A percentile compares a stretch with the other conserved stretches of the same genome.
phyloP scores from a whole-genome alignment of 208 protist species.

The Novymonas esmeraldas region DNA sequence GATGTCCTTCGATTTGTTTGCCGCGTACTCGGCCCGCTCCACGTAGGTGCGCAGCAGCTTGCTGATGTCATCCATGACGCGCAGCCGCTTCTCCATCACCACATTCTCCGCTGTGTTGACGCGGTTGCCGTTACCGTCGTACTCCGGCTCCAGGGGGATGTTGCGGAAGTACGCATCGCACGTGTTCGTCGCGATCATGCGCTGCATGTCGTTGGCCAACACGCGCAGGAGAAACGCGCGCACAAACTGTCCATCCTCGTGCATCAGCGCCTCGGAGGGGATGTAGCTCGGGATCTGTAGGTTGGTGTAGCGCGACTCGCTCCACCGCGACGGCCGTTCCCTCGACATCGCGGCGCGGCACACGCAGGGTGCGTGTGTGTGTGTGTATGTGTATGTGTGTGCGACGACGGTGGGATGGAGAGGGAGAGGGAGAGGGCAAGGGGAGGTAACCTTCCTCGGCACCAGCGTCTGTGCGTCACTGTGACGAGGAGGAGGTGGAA shows the following conservation, averaged over 20 bases:
- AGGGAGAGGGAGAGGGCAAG: background rate
- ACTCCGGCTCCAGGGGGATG: constrained; percentile 76
- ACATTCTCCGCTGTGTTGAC: constrained; percentile 82
- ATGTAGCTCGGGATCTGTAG: constrained; percentile 85
- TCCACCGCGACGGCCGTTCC: constrained; percentile 70
- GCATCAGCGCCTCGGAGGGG: constrained; percentile 77
- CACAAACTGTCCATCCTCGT: constrained; percentile 85
- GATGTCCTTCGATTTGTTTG: constrained; percentile 73
- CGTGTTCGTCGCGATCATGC: constrained; percentile 60
- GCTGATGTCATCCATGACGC: constrained; percentile 76
- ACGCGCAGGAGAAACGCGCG: constrained; percentile 81
- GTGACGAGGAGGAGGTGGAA: too few species aligned
- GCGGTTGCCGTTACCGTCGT: constrained; percentile 76
- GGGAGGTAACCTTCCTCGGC: too few species aligned
- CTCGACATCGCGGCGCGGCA: constrained; percentile 26
- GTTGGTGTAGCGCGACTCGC: constrained; percentile 80
- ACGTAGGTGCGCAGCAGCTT: constrained; percentile 61
- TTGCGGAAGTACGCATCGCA: constrained; percentile 82
- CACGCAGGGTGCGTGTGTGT: too few species aligned
- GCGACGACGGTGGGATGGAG: too few species aligned
- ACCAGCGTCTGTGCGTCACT: too few species aligned
- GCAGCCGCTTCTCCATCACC: constrained; percentile 65
- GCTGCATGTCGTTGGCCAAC: constrained; percentile 75
- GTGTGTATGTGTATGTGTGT: too few species aligned
- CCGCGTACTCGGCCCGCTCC: constrained; percentile 49